Base-by-base conservation (phyloP, 306 rosid genomes). In the Psophocarpus tetragonolobus region DNA sequence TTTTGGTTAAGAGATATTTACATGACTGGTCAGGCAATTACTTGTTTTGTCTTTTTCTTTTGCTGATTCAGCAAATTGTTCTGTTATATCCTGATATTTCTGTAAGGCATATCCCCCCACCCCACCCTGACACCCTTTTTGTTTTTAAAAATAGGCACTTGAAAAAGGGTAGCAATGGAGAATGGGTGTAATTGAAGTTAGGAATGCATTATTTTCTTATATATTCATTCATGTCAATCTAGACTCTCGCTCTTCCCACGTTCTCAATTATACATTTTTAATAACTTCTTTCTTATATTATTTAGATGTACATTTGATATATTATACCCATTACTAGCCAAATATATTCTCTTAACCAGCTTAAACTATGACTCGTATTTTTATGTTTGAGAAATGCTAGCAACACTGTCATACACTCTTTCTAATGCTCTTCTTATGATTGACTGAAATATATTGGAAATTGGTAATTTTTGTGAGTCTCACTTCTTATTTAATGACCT, bases 101-200 rank as follows among this genome's bases (percentile, higher is more conserved):
- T 56, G 3, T 50, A 8, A 51, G 51, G 54, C 29, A 4, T 30
- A 23, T 3, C 6, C 23, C 41, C 21, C 67, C 3, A 0, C 11
- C 38, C 3, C n/a, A 24, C 6, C 14, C 17, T n/a, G n/a, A n/a
- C n/a, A n/a, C 67, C 21, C 11, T 13, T 63, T 27, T n/a, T 54
- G 33, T 56, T 44, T 23, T 38, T 32, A 62, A 17, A 29, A 6
- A 32, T 63, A 11, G 41, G 21, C 74, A 35, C 64, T 80, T 63
- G 62, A 80, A 54, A 75, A 64, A 41, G 35, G 75, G 30, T 71
- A 84, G 57, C 75, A 24, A 15, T 21, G 53, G 75, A 62, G 64
- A 53, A 33, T 36, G 73, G 45, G 63, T 68, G 24, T 23, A 63
- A 21, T 44, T 36, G 82, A 79, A 50, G 63, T 80, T 35, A 26